phyloP scores from a whole-genome alignment of 176 grass and related monocot species.

The Puya raimondii region DNA sequence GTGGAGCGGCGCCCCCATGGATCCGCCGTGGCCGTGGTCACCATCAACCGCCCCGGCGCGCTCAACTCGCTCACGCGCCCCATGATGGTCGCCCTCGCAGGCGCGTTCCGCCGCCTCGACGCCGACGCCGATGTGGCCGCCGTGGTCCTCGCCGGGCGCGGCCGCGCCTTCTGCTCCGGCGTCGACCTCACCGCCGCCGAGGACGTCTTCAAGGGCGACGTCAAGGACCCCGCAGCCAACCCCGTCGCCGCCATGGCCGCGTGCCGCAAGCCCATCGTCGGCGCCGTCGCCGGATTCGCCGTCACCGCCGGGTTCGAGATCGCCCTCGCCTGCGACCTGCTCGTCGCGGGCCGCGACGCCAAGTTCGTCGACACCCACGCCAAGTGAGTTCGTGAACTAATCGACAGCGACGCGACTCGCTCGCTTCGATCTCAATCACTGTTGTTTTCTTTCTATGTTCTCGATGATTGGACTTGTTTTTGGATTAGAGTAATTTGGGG shows the following conservation, averaged over 20 bases:
- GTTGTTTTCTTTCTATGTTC: too few relatives aligned
- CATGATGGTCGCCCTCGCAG: conserved; percentile 61
- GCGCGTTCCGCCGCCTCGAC: conserved; percentile 51
- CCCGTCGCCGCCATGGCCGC: conserved; percentile 60
- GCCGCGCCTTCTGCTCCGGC: conserved; percentile 82
- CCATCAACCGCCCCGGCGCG: conserved; percentile 80
- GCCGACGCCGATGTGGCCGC: conserved; percentile 49
- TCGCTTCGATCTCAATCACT: too few relatives aligned
- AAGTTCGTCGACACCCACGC: conserved; percentile 91
- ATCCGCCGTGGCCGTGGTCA: conserved; percentile 57
- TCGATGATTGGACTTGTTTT: too few relatives aligned
- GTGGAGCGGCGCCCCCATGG: conserved; percentile 34
- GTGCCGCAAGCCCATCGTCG: conserved; percentile 79
- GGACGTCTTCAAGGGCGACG: conserved; percentile 91
- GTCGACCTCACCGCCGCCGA: conserved; percentile 73
- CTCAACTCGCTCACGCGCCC: conserved; percentile 84
- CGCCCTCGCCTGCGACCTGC: conserved; percentile 68
- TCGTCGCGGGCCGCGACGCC: conserved; percentile 63
- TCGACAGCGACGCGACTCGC: too few relatives aligned
- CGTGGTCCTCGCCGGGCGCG: conserved; percentile 56
- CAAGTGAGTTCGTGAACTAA: conserved; percentile 29
- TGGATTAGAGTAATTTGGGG: too few relatives aligned
- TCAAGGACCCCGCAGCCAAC: conserved; percentile 55
- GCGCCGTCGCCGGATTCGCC: conserved; percentile 66
- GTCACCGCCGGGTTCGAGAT: conserved; percentile 92